Evolutionary conservation across 441 rosid genomes (phyloP), one percentile per base, ranked within the genome.

Genomic region (Hura crepitans): DNA sequence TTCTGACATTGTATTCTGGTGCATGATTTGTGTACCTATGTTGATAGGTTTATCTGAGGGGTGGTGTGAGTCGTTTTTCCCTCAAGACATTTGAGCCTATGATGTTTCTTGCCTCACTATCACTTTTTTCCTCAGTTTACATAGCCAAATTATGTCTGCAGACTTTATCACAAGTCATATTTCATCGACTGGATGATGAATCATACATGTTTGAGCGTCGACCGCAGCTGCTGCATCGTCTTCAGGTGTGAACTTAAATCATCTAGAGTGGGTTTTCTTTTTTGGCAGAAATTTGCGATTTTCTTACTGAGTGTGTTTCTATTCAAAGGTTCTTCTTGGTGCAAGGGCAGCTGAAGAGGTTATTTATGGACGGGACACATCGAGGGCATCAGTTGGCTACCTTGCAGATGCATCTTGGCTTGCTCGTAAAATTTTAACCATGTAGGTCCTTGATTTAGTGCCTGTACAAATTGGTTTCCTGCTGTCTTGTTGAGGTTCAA

Each of bases 281-380:
- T 39, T 55, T n/a, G n/a, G n/a, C 55, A 22, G 23, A 66, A 50
- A 50, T 1, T 71, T 46, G 18, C 56, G 58, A 15, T 70, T 65
- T 66, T 42, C 17, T 64, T 53, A 14, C 37, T 15, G 27, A 59
- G 62, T 56, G 30, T 4, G 1, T 51, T 43, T 42, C 47, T 30
- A 15, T 72, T 49, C 71, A 59, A 81, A 92, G 96, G 90, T 89
- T 65, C 75, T 93, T 63, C 93, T 93, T n/a, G 97, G 92, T 49
- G 98, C 92, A 47, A 87, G 98, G 80, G 98, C 98, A 79, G 97
- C 98, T 23, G 98, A 91, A 81, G 93, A 93, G 79, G 93, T 93
- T 20, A 84, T 93, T 58, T 91, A 89, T 68, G 98, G 98, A 15
- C 78, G 85, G 72, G 96, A 91, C 82, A 88, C 93, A 75, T 93